Evolutionary conservation across 352 stramenopile genomes (phyloP), one percentile per base, ranked within the genome.

Genomic region (Phytopythium litorale): DNA sequence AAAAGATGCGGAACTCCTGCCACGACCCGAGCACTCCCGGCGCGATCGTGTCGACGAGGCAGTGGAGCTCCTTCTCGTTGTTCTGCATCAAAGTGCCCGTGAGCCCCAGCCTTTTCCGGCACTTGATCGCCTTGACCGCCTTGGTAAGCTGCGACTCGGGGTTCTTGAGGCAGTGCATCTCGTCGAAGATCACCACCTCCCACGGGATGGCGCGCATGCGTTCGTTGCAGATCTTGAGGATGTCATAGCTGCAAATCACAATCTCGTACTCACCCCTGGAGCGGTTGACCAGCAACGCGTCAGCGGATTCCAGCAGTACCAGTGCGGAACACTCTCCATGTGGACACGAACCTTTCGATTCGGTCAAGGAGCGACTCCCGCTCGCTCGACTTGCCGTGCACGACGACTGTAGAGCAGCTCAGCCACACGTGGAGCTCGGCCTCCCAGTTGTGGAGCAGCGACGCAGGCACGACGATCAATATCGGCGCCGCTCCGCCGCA

Each of bases 81-180:
- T 95, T 95, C 60, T 96, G 87, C 73, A 96, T 89, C 46, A 92
- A 72, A 21, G 92, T 97, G 12, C 90, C 92, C 6, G 91, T 97
- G 18, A 98, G 79, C 28, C 96, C 83, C 16, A 98, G 68, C 40
- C 84, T 91, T 13, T 76, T 81, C 0, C 71, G 56, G 52, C 85
- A 92, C 58, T 63, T 74, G 45, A 91, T 75, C 6, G 72, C 61
- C 35, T 89, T 89, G 0, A 97, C 85, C 54, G 92, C 77, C 48
- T 81, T 65, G 2, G 82, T 89, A 7, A 99, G 76, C 63, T 98
- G 97, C 16, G 96, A 94, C 53, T 98, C 96, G 21, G 93, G 80
- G 72, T 99, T 99, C 62, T 98, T 98, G 30, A 99, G 79, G 40
- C 97, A 96, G 78, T 99, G 98, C 57, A 98, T 98, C 75, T 99